phyloP scores from a whole-genome alignment of 805 yeast genomes.

The Lachancea dasiensis region DNA sequence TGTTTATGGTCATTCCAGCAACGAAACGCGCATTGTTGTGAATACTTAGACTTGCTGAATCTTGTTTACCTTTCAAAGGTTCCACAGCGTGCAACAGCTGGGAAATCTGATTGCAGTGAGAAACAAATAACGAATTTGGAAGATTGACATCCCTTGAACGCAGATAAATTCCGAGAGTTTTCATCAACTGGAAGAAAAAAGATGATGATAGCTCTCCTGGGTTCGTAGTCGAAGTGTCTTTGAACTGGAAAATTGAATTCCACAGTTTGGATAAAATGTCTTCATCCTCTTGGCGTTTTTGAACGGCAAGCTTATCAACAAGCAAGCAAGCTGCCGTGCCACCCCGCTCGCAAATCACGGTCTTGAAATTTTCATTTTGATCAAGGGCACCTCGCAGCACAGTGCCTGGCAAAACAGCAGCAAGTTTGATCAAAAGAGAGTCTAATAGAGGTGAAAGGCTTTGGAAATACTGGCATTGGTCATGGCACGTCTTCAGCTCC shows the following conservation, averaged over 20 bases:
- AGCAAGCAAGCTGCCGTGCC: constrained; percentile 23
- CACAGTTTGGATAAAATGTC: constrained; percentile 16
- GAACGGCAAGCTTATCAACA: constrained; percentile 24
- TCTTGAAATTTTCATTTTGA: constrained; percentile 9
- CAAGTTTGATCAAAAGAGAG: constrained; percentile 22
- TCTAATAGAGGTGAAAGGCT: constrained; percentile 20
- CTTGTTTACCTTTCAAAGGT: constrained; percentile 15
- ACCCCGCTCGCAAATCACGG: constrained; percentile 17
- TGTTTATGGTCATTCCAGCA: constrained; percentile 22
- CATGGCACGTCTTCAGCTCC: constrained; percentile 19
- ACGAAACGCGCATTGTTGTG: constrained; percentile 29
- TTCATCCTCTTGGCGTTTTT: constrained; percentile 8
- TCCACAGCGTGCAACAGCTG: constrained; percentile 16
- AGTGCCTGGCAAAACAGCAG: constrained; percentile 27
- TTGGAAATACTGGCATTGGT: constrained; percentile 25
- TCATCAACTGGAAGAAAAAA: constrained; percentile 26
- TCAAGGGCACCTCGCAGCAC: constrained; percentile 10
- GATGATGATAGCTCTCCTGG: constrained; percentile 15
- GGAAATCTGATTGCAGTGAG: constrained; percentile 11
- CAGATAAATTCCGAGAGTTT: constrained; percentile 29
- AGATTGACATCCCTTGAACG: constrained; percentile 11
- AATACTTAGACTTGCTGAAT: constrained; percentile 24
- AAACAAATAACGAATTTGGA: constrained; percentile 12
- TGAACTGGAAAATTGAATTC: constrained; percentile 21
- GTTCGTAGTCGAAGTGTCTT: constrained; percentile 9